Conservation (phyloP, 2,329 filamentous ascomycete genomes). For the Eurotiales sp. region DNA sequence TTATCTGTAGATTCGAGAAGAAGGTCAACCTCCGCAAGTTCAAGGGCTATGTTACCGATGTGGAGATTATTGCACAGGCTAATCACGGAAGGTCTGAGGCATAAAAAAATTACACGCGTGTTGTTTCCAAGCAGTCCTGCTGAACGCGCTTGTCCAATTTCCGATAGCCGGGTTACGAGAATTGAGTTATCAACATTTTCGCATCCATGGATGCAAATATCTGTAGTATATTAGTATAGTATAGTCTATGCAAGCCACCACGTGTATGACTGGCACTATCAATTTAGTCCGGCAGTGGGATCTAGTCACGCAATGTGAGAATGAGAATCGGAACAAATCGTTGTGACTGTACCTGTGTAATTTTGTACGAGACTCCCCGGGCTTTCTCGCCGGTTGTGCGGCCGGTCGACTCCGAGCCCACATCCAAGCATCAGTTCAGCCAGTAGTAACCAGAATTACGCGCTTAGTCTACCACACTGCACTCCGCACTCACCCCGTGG, state of each 20-base stretch:
- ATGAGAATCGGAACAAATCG: no score
- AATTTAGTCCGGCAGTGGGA: no score
- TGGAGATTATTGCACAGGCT: conserved; percentile 27
- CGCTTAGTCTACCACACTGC: neutral
- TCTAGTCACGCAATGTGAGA: no score
- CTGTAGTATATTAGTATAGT: no score
- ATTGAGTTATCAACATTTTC: no score
- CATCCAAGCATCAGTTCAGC: neutral
- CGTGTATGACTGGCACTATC: no score
- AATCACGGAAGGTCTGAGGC: conserved; percentile 14
- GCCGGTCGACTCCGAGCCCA: neutral
- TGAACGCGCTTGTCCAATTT: no score
- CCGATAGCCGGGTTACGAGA: no score
- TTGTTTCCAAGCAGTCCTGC: no score
- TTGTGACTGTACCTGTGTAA: no score
- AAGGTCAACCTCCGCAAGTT: conserved; percentile 35
- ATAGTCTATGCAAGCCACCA: no score
- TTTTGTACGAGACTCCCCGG: neutral
- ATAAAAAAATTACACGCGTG: neutral
- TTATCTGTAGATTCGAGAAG: conserved; percentile 30
- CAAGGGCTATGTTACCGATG: conserved; percentile 34
- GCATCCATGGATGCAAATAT: no score
- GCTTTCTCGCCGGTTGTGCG: neutral
- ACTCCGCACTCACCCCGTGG: neutral
- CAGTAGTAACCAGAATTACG: neutral